Base-by-base conservation (phyloP, 495 filamentous ascomycete genomes). In the Xylaria bambusicola region DNA sequence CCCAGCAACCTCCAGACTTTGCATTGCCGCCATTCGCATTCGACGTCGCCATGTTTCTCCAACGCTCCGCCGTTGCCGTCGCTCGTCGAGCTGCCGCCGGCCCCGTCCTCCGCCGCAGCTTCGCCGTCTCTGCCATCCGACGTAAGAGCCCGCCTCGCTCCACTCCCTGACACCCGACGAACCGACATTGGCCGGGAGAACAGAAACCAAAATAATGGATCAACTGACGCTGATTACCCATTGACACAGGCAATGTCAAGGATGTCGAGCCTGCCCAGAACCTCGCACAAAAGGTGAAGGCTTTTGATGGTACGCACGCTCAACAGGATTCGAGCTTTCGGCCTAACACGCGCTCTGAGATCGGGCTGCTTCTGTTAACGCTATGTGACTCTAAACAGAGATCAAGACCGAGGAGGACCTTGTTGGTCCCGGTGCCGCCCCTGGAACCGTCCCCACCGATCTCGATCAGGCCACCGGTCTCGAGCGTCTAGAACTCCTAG, bases 401-500 rank as follows among this genome's bases (percentile, higher is more conserved):
- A 86, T 98, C 77, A 87, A 86, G 77, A 80, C 71, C 62, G 84
- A 88, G 65, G 80, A 85, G 12, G 94, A 99, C 78, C 89, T 99
- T 51, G 35, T 95, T 58, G 80, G 85, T 59, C 90, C 92, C 41
- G 94, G 94, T 75, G 91, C 88, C 67, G 76, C 80, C 53, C 77
- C 86, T 62, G 94, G 93, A 64, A 90, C 88, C 73, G 80, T 99
- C 63, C 91, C 94, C 60, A 91, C 90, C 79, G 94, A 99, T 76
- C 71, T 93, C 71, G 90, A 96, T 69, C 94, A 99, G 75, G 80
- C 93, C 44, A 98, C 94, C 63, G 94, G 94, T 85, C 82, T 99
- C 51, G 94, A 99, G 82, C 93, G 94, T 79, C 85, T 99, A 68
- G 94, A 99, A 76, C 93, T 99, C 67, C 80, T 98, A 77, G 94